A percentile compares a stretch with the other conserved stretches of the same genome.
phyloP scores from a whole-genome alignment of 1,284 basidiomycete genomes.

The Pseudozyma thailandica region DNA sequence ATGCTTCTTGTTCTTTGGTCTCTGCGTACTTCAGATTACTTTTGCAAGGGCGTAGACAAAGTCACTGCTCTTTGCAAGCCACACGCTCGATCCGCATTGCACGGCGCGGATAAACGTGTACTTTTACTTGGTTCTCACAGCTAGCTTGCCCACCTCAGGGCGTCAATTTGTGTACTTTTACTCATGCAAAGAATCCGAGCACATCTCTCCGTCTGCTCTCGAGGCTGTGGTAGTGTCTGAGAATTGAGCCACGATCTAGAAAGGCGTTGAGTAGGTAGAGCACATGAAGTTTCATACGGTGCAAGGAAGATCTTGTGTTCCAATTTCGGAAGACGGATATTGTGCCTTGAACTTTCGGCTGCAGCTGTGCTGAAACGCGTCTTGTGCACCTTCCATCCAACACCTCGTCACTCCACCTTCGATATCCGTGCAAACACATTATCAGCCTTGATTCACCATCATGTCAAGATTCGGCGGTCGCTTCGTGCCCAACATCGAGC shows the following conservation, averaged over 20 bases:
- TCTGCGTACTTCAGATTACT: constrained; percentile 34
- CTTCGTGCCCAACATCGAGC: constrained; percentile 46
- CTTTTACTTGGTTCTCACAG: constrained; percentile 6
- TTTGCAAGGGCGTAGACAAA: constrained; percentile 41
- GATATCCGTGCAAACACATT: neutral
- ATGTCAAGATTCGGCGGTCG: constrained; percentile 44
- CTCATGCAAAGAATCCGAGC: neutral
- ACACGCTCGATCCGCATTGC: constrained; percentile 45
- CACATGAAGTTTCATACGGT: neutral
- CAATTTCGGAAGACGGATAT: constrained; percentile 14
- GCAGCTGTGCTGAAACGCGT: constrained; percentile 17
- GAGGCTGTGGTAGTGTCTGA: neutral
- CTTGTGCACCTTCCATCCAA: constrained; percentile 11
- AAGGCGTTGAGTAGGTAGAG: neutral
- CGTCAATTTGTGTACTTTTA: constrained; percentile 16
- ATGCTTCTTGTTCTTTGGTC: neutral
- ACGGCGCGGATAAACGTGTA: constrained; percentile 44
- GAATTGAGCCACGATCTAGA: neutral
- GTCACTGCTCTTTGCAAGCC: constrained; percentile 8
- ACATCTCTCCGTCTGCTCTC: neutral
- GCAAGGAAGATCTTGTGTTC: neutral
- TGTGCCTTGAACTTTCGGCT: neutral
- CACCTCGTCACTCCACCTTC: constrained; percentile 5
- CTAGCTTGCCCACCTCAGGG: neutral
- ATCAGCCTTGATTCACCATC: neutral